A percentile compares a stretch with the other conserved stretches of the same genome.
These are phyloP conservation scores for Rutstroemia sydowiana DNA, from an alignment of 2,329 filamentous ascomycete species.

Conservation along the genomic window DNA sequence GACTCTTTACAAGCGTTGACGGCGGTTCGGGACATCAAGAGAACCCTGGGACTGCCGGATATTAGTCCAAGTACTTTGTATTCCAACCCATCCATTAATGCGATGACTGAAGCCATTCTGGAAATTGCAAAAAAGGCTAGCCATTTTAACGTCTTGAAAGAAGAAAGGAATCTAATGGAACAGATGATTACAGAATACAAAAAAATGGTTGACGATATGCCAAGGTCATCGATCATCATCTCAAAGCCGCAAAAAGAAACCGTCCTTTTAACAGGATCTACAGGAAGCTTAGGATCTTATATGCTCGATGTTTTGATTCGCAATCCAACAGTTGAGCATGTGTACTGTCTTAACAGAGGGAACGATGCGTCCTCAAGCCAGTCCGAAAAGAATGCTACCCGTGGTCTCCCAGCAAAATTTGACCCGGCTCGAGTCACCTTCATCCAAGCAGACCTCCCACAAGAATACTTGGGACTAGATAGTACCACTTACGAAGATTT, in stretches of 20 bases:
- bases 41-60: background rate
- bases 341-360: constrained; percentile 41
- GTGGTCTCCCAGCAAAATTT: background rate
- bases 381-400: constrained; percentile 9
- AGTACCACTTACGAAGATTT: constrained; percentile 3
- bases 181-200: background rate
- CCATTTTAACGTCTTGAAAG: too few relatives aligned
- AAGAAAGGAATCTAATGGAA: background rate
- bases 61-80: background rate
- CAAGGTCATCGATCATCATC: too few relatives aligned
- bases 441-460: constrained; percentile 40
- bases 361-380: constrained; percentile 1
- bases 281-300: constrained; percentile 42
- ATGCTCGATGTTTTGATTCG: constrained; percentile 35
- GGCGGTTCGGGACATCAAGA: background rate
- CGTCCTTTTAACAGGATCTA: constrained; percentile 43
- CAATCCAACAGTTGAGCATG: constrained; percentile 29
- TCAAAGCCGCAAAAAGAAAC: too few relatives aligned
- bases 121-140: too few relatives aligned
- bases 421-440: constrained; percentile 36
- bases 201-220: background rate
- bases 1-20: background rate
- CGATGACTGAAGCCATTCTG: background rate
- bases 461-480: constrained; percentile 40
- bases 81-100: background rate